A percentile compares a stretch with the other conserved stretches of the same genome.
Evolutionary conservation across 108 stramenopile species (phyloP).

Genomic region (Epipyxis sp.): DNA sequence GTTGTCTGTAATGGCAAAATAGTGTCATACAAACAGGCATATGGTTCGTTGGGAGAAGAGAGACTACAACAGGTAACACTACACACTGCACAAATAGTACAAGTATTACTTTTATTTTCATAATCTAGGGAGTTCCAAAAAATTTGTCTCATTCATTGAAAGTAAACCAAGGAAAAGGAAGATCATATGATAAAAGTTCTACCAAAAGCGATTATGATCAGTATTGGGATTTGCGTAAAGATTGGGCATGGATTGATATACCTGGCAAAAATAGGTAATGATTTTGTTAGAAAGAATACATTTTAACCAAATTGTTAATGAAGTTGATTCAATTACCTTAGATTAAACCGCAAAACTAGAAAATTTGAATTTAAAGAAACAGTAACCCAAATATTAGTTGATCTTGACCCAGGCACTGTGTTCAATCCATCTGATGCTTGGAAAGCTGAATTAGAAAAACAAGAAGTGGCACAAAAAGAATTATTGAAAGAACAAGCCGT

Average conservation of each 20-base stretch:
- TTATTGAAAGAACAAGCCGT: too few species aligned
- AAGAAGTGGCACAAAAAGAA: too few species aligned
- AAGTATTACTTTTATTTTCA: background rate
- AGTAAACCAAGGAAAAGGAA: background rate
- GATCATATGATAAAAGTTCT: background rate
- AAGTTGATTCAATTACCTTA: background rate
- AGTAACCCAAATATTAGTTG: background rate
- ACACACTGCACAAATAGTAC: background rate
- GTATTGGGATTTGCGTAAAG: background rate
- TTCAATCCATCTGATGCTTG: conserved; percentile 1
- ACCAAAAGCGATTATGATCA: background rate
- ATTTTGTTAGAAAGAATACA: background rate
- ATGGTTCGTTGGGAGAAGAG: background rate
- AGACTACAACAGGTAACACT: background rate
- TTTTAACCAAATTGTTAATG: background rate
- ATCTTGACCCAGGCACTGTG: background rate
- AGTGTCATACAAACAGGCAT: background rate
- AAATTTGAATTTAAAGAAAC: background rate
- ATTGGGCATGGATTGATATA: background rate
- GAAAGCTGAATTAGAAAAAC: background rate
- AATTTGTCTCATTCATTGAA: background rate
- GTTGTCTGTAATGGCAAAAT: too few species aligned
- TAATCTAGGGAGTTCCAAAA: background rate
- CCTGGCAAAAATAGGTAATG: background rate
- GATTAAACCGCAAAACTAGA: background rate